A percentile compares a stretch with the other conserved stretches of the same genome.
Evolutionary conservation across 208 protist genomes (phyloP).

Genomic region (Trypanosoma theileri): DNA sequence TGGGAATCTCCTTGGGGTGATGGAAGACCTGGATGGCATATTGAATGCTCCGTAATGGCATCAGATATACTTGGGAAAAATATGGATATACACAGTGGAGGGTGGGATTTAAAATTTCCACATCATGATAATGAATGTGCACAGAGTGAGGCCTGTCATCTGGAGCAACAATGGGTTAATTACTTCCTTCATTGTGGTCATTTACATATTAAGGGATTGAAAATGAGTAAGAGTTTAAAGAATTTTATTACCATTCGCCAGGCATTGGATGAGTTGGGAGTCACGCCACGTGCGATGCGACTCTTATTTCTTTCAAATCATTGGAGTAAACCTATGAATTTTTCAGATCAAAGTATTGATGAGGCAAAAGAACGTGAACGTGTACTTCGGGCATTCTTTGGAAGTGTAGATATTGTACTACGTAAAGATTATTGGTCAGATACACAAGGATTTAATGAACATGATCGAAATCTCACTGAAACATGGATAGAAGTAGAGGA

Average conservation of each 20-base stretch:
- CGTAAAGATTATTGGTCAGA: conserved; percentile 44
- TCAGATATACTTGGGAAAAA: conserved; percentile 88
- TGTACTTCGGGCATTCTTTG: conserved; percentile 84
- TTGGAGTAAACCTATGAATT: conserved; percentile 93
- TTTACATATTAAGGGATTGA: conserved; percentile 97
- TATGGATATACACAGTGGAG: conserved; percentile 98
- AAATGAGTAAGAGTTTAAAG: conserved; percentile 99
- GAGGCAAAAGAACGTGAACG: conserved; percentile 81
- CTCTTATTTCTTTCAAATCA: conserved; percentile 94
- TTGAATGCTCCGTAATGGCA: conserved; percentile 99
- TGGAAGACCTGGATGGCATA: conserved; percentile 99
- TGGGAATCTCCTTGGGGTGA: conserved; percentile 94
- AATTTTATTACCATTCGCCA: conserved; percentile 99
- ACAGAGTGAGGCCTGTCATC: conserved; percentile 92
- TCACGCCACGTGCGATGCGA: conserved; percentile 86
- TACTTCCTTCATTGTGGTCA: conserved; percentile 98
- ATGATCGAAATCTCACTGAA: conserved; percentile 56
- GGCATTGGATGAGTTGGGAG: conserved; percentile 69
- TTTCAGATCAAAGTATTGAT: conserved; percentile 90
- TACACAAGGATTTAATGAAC: conserved; percentile 46
- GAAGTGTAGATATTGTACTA: conserved; percentile 62
- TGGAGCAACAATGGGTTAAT: conserved; percentile 95
- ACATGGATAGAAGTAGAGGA: conserved; percentile 48
- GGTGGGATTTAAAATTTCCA: conserved; percentile 99
- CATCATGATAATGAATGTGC: conserved; percentile 99